Base-by-base conservation (phyloP, 352 stramenopile species). In the Phytophthora gonapodyides region DNA sequence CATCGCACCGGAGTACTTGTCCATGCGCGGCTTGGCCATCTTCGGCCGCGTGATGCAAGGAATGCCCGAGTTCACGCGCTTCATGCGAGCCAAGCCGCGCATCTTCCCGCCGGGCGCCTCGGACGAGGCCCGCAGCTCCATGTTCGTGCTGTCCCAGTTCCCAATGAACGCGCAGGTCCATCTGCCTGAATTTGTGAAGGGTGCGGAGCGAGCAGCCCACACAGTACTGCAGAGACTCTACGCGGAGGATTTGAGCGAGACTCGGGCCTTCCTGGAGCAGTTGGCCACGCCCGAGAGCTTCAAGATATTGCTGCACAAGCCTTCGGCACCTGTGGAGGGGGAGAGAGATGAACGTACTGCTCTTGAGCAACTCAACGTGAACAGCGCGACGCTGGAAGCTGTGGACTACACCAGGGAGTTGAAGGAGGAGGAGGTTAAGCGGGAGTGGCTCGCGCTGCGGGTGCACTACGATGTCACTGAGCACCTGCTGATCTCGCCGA, bases 91-190 rank as follows among this genome's bases (percentile, higher is more conserved):
- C 15, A 66, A 62, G 34, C 60, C 65, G 16, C 67, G 50, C 7
- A 36, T 80, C 9, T 88, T 89, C 48, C 61, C 67, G 12, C 57
- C 61, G n/a, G 38, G 51, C 0, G 38, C 65, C 16, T 50, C 63
- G 1, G 67, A 83, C 31, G 61, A 83, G n/a, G 64, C 59, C 21
- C 70, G 71, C 49, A 81, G 51, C 46, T 58, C 65, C 54, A 89
- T 89, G 79, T 85, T 73, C 52, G 67, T 84, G 24, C 41, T 89
- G 35, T 82, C 70, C 33, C 67, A 73, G 38, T 76, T 85, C 53
- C 75, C 76, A 10, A 64, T 42, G 16, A 11, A 30, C 0, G 67
- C 62, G 35, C 58, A 44, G 0, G 59, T 87, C 19, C 57, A 82
- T 57, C 64, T 87, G 4, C 61, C 66, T 2, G 75, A 84, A 48